Evolutionary conservation across 202 grass and related monocot species (phyloP), one percentile per base, ranked within the genome.

Genomic region (Digitaria exilis): DNA sequence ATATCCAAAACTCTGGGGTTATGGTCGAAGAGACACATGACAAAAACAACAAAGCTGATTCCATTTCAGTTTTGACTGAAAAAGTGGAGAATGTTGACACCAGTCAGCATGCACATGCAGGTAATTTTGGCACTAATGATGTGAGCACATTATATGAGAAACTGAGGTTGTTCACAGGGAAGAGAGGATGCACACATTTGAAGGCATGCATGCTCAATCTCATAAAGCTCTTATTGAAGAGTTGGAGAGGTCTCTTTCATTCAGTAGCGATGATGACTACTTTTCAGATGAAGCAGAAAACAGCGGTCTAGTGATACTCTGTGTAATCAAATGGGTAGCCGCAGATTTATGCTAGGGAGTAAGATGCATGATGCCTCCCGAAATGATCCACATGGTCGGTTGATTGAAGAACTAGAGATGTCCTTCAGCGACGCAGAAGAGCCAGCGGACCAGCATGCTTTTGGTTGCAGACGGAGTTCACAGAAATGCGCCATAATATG

Each of bases 351-450:
- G 13, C 49, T 78, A 55, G 45, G 28, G 24, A 54, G 24, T 26
- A 78, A 82, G 85, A 25, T 19, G 25, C 68, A 85, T 74, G 37
- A 85, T 67, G 67, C 61, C 22, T 43, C 86, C 10, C 78, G 60
- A 68, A 84, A 18, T 69, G 86, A 91, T 82, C 86, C 89, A 9
- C 86, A 88, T 79, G 82, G 84, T 28, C 84, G 76, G 43, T 80
- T 90, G 76, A 90, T 90, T 87, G 80, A 90, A 65, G 88, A 90
- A 80, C 30, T 90, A 39, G 88, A 90, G 75, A 88, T 64, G 72
- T 88, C 86, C 85, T 88, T 91, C 18, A 82, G 82, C 45, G 86
- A 91, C 13, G 44, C 6, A 61, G 77, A 85, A 69, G 86, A 88
- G 66, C 71, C 34, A 61, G 26, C 45, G 24, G 82, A 88, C 25